Conservation (phyloP, 257 asterid species). For the Nicotiana paniculata region DNA sequence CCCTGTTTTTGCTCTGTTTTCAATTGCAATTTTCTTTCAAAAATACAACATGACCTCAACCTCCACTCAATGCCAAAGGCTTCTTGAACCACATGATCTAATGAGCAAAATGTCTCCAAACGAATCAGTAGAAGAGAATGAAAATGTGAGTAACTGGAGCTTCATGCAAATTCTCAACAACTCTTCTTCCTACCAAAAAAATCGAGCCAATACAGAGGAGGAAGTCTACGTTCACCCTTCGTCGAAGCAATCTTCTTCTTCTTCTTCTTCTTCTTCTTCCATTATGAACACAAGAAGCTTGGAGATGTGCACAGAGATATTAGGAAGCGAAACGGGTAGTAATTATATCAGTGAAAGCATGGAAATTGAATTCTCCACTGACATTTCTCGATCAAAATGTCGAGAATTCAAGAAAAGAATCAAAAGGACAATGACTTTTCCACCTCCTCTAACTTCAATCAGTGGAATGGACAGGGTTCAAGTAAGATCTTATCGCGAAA, state of each 20-base stretch:
- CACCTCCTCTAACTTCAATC: slow-evolving; percentile 75
- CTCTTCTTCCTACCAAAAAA: not conserved
- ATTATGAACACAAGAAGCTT: slow-evolving; percentile 46
- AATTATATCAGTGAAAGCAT: slow-evolving; percentile 20
- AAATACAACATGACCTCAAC: no score
- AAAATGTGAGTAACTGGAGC: slow-evolving; percentile 21
- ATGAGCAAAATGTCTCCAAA: not conserved
- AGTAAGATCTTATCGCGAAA: slow-evolving; percentile 53
- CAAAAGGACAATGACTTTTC: slow-evolving; percentile 23
- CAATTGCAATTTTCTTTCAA: not conserved
- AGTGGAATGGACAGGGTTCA: slow-evolving; percentile 35
- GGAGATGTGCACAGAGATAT: slow-evolving; percentile 80
- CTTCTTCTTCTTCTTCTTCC: slow-evolving; percentile 10
- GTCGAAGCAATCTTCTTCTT: slow-evolving; percentile 6
- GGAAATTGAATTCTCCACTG: slow-evolving; percentile 22
- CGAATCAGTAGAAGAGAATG: not conserved
- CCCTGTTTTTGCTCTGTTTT: not conserved
- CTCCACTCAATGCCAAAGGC: no score
- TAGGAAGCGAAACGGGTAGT: slow-evolving; percentile 70
- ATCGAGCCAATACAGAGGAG: not conserved
- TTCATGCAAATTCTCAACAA: slow-evolving; percentile 21
- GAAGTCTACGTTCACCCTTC: slow-evolving; percentile 48
- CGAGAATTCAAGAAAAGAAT: slow-evolving; percentile 15
- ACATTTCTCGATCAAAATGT: slow-evolving; percentile 11
- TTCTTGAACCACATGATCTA: no score